phyloP scores from a whole-genome alignment of 768 basidiomycete genomes.

The Lentinula aciculospora region DNA sequence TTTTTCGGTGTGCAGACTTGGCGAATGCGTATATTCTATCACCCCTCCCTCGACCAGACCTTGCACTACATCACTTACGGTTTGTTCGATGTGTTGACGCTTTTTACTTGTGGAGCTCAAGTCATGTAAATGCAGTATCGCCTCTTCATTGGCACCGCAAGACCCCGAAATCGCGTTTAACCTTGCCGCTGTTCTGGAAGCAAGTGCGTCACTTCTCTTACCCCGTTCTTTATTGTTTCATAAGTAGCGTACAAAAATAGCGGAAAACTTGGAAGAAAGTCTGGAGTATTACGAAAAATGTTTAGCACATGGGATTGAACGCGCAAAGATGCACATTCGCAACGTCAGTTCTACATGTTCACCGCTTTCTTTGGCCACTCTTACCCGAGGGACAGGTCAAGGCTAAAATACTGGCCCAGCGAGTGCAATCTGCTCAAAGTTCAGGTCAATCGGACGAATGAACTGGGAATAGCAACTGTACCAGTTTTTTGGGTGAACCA shows the following conservation, averaged over 20 bases:
- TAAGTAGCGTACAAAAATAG: conserved; percentile 36
- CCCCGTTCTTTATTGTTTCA: conserved; percentile 26
- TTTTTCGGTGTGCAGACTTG: conserved; percentile 47
- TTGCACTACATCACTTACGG: conserved; percentile 82
- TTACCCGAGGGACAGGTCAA: conserved; percentile 49
- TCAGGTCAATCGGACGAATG: conserved; percentile 21
- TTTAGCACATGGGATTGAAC: conserved; percentile 72
- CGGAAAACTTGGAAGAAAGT: conserved; percentile 75
- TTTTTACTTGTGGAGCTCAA: conserved; percentile 21
- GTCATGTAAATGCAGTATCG: conserved; percentile 52
- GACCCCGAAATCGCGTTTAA: conserved; percentile 93
- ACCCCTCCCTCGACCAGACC: conserved; percentile 72
- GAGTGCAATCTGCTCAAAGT: conserved; percentile 42
- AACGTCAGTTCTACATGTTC: conserved; percentile 46
- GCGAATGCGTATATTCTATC: conserved; percentile 89
- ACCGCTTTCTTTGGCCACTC: conserved; percentile 14
- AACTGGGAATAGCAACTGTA: no score
- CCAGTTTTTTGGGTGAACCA: background rate
- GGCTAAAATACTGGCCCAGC: conserved; percentile 71
- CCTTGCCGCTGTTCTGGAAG: conserved; percentile 86
- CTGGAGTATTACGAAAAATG: conserved; percentile 78
- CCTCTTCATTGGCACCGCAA: conserved; percentile 76
- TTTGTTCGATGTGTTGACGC: conserved; percentile 27
- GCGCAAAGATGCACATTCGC: conserved; percentile 73
- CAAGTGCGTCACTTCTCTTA: conserved; percentile 47